phyloP scores from a whole-genome alignment of 129 eudicot genomes.

The Kitagawia praeruptora region DNA sequence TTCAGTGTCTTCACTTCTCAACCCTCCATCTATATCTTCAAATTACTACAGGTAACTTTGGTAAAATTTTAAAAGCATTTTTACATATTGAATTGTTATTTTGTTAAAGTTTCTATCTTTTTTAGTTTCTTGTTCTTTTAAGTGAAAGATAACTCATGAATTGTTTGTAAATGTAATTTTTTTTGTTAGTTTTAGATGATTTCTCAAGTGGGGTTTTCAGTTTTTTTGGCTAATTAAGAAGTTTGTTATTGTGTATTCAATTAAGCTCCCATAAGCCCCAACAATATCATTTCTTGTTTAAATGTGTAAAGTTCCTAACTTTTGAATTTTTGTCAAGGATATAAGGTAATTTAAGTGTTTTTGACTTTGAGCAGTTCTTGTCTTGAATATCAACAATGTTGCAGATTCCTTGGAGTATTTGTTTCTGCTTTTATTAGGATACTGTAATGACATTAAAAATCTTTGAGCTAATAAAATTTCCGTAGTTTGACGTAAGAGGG shows the following conservation, averaged over 20 bases:
- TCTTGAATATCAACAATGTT: background rate
- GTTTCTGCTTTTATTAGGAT: background rate
- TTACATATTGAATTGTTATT: background rate
- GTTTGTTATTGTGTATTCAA: background rate
- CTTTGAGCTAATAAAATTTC: background rate
- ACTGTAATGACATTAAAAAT: background rate
- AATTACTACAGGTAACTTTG: constrained; percentile 6
- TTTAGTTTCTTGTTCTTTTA: background rate
- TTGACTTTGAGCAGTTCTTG: background rate
- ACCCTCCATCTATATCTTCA: constrained; percentile 5
- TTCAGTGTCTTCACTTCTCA: constrained; percentile 5
- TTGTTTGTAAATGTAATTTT: background rate
- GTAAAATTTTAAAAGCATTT: background rate
- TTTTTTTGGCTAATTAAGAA: background rate
- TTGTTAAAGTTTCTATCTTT: background rate
- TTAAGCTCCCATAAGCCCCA: background rate
- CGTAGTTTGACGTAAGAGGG: background rate
- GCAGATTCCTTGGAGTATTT: background rate
- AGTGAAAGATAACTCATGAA: too few relatives aligned
- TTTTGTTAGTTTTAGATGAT: background rate
- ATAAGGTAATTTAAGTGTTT: background rate
- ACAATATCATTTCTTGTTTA: background rate
- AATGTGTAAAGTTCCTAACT: background rate
- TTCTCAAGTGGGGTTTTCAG: background rate
- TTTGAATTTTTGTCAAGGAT: background rate